Conservation (phyloP, 345 rosid genomes). For the Eucalyptus caleyi region DNA sequence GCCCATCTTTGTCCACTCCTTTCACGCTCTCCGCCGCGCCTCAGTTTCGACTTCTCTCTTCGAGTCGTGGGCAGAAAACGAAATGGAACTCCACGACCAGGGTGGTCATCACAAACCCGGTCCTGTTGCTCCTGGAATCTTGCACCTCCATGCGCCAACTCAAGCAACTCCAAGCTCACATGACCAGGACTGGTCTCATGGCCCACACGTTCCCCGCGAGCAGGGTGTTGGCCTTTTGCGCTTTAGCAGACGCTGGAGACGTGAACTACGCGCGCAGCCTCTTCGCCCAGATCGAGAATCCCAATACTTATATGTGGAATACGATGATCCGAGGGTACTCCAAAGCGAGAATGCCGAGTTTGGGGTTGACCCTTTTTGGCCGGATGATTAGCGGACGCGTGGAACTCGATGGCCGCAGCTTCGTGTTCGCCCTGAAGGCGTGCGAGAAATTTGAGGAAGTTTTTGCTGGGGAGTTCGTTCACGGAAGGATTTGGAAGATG, state of each 20-base stretch:
- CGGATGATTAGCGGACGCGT: slow-evolving; percentile 8
- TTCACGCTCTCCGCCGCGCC: background rate
- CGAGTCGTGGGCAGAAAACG: background rate
- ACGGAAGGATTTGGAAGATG: slow-evolving; percentile 12
- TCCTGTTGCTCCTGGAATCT: slow-evolving; percentile 15
- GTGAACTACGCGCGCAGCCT: slow-evolving; percentile 10
- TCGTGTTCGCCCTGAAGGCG: slow-evolving; percentile 20
- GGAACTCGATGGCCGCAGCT: slow-evolving; percentile 21
- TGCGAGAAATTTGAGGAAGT: slow-evolving; percentile 2
- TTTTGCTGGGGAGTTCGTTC: slow-evolving; percentile 11
- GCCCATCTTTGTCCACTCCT: background rate
- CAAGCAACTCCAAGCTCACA: slow-evolving; percentile 30
- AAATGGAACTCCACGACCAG: slow-evolving; percentile 27
- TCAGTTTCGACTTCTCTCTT: background rate
- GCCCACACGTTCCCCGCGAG: slow-evolving; percentile 27
- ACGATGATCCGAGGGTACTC: slow-evolving; percentile 27
- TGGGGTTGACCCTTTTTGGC: slow-evolving; percentile 7
- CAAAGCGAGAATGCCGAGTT: background rate
- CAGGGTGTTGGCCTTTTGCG: slow-evolving; percentile 28
- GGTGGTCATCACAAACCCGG: slow-evolving; percentile 14
- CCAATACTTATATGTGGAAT: slow-evolving; percentile 32
- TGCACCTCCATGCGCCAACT: slow-evolving; percentile 21
- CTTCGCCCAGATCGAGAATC: slow-evolving; percentile 9
- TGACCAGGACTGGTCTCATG: slow-evolving; percentile 19
- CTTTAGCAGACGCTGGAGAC: slow-evolving; percentile 15